Base-by-base conservation (phyloP, 2,329 filamentous ascomycete species). In the Fusarium nanum region DNA sequence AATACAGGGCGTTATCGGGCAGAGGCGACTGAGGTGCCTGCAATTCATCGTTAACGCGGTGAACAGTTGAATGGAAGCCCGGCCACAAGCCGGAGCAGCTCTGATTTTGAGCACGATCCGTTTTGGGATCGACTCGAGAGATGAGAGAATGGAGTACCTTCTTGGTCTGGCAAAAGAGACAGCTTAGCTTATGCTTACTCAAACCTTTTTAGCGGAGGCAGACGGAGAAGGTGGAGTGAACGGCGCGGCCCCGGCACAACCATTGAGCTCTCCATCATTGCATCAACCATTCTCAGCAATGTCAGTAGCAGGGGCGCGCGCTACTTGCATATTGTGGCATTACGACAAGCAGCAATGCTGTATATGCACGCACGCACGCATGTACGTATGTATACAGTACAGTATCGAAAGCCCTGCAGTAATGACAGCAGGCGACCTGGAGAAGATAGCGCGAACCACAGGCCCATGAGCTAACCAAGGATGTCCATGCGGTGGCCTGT, bases 101-200 rank as follows among this genome's bases (percentile, higher is more conserved):
- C 44, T 50, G 60, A 56, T 30, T 61, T 62, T 23, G 42, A 64
- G 47, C 32, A 50, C 40, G 50, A 60, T 62, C 58, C 70, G 37
- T 69, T 69, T 74, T 70, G 54, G 64, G 62, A 58, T 68, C 63
- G 55, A 63, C 63, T 67, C 67, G 64, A 61, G 71, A 74, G 70
- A 75, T 73, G 71, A 74, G 53, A 57, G 61, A 53, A 59, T 64
- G 55, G 68, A 66, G 64, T 62, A 58, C 62, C 63, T 64, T 64
- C 62, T 71, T 64, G 52, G 59, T 59, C 60, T 74, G 63, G 68
- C 56, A 66, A 42, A 74, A 64, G 54, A 68, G 61, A 58, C 48
- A 30, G 58, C 65, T 74, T 73, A 73, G 73, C 71, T 75, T 72
- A 74, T 75, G 72, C 70, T 74, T 75, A 75, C 72, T 72, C 66